Evolutionary conservation across 2,329 filamentous ascomycete species (phyloP).

Genomic region (Epichloe coenophiala): DNA sequence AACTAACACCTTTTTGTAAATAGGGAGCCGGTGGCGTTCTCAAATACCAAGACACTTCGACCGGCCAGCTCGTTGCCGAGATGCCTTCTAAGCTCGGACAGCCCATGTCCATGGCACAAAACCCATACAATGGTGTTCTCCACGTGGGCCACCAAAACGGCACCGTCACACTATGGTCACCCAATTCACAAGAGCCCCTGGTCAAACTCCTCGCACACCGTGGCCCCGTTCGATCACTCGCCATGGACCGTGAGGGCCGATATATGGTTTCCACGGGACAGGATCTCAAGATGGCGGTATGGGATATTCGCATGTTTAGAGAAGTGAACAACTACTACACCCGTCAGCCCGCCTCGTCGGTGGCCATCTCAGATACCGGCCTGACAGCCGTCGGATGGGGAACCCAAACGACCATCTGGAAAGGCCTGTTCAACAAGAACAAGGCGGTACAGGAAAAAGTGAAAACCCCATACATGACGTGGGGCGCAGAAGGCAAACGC

Average conservation of each 20-base stretch:
- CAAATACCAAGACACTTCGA: constrained; percentile 92
- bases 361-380: constrained; percentile 79
- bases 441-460: constrained; percentile 61
- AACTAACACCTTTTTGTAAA: background rate
- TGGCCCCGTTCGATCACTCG: constrained; percentile 75
- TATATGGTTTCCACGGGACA: constrained; percentile 95
- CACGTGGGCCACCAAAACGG: constrained; percentile 93
- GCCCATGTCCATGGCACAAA: constrained; percentile 73
- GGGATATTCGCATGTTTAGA: constrained; percentile 90
- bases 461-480: constrained; percentile 81
- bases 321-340: constrained; percentile 85
- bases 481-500: constrained; percentile 72
- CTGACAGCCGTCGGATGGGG: constrained; percentile 86
- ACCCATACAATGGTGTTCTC: constrained; percentile 82
- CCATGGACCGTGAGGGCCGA: constrained; percentile 75
- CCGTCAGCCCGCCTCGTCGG: constrained; percentile 64
- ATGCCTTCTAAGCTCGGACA: constrained; percentile 73
- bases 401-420: constrained; percentile 81
- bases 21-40: constrained; percentile 69
- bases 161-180: constrained; percentile 89
- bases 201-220: constrained; percentile 85
- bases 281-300: constrained; percentile 83
- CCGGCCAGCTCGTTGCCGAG: constrained; percentile 77
- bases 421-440: constrained; percentile 70
- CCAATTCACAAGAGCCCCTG: constrained; percentile 72